Evolutionary conservation across 805 yeast genomes (phyloP), one percentile per base, ranked within the genome.

Genomic region (Candida argentea): DNA sequence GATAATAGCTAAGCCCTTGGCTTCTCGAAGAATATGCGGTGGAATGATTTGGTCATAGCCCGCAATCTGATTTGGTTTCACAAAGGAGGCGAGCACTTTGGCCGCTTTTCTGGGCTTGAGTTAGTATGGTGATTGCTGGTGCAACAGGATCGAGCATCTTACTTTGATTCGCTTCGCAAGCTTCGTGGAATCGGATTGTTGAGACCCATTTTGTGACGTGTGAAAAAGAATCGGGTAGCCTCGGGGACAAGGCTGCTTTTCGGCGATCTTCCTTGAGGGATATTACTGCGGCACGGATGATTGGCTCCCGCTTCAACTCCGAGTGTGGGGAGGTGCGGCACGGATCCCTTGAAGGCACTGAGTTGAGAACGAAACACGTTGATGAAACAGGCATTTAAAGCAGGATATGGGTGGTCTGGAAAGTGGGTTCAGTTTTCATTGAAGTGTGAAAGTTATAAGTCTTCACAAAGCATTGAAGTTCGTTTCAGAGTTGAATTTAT

Each of bases 161-260:
- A 79, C 85, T 70, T 78, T 31, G 86, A 72, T 61, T 89, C 98
- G 52, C 79, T 75, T 48, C 75, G 78, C 48, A 89, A 67, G 47
- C 89, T 79, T 57, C 93, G 70, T 34, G 98, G 98, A 38, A 91
- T 70, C 14, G 98, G 98, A 69, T 89, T 89, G 60, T 87, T 91
- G 50, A 89, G 65, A 24, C 67, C 67, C 67, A 62, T 61, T 27
- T 16, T 19, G 21, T 20, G 10, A 10, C n/a, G 10, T 5, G 14
- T 14, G 14, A 25, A 16, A 17, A 15, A 25, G n/a, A 16, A 14
- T 16, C 16, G 10, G 29, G n/a, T n/a, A 21, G 13, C 11, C 13
- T 21, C 10, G 23, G 23, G 23, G 6, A 21, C 23, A 7, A 10
- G 4, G 10, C n/a, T n/a, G n/a, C n/a, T n/a, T n/a, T n/a, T n/a